Conservation (phyloP, 768 basidiomycete species). For the Lactarius quietus region DNA sequence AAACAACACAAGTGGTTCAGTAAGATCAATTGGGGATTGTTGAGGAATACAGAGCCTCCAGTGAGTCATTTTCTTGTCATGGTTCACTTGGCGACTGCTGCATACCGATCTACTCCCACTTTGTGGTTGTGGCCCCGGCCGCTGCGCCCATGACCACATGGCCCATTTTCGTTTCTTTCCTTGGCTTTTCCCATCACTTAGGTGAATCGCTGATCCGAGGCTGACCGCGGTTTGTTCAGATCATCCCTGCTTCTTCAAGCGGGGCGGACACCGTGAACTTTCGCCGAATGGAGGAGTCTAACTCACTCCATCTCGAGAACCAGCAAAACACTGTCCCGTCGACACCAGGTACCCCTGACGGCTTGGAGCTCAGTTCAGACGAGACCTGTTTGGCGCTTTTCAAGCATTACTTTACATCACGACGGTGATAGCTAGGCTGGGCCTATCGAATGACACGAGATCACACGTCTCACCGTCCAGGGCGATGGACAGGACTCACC, state of each 20-base stretch:
- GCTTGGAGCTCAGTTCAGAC: constrained; percentile 43
- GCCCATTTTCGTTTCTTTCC: constrained; percentile 1
- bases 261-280: constrained; percentile 86
- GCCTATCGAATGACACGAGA: not conserved
- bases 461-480: not conserved
- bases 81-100: constrained; percentile 1
- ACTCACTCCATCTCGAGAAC: constrained; percentile 80
- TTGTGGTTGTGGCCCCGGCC: not conserved
- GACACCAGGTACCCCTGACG: constrained; percentile 41
- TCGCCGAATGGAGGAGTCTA: constrained; percentile 82
- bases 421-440: constrained; percentile 54
- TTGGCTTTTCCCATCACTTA: not conserved
- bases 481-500: not conserved
- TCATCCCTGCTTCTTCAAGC: constrained; percentile 73
- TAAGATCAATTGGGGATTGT: constrained; percentile 93
- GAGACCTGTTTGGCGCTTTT: constrained; percentile 86
- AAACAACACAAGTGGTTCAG: constrained; percentile 99
- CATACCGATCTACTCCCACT: not conserved
- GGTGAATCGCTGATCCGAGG: not conserved
- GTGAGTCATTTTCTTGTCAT: constrained; percentile 44
- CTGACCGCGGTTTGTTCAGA: constrained; percentile 46
- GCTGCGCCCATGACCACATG: not conserved
- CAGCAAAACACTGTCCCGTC: constrained; percentile 35
- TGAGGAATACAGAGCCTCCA: constrained; percentile 90
- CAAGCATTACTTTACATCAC: constrained; percentile 84